Evolutionary conservation across 2,329 filamentous ascomycete species (phyloP), one percentile per base, ranked within the genome.

Genomic region (Penicillium vulpinum): DNA sequence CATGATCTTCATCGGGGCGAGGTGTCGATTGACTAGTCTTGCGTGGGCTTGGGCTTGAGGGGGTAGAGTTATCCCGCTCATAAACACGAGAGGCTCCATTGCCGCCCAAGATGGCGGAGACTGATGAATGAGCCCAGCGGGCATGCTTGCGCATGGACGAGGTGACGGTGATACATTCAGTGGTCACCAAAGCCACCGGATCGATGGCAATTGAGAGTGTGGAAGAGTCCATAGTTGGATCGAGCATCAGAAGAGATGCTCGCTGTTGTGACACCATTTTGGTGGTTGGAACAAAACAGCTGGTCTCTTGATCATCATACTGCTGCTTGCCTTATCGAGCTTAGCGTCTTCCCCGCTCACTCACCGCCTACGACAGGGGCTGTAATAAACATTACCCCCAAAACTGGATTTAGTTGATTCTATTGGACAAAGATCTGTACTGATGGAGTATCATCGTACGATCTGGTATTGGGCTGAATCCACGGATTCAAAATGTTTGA

Each of bases 121-220:
- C 94, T 5, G 92, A 97, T 13, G 92, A 96, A 74, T 97, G 92
- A 46, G 92, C 91, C 82, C 93, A 97, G 63, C 94, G 89, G 62
- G 92, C 90, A 84, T 97, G 89, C 79, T 99, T 99, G 70, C 96
- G 92, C 84, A 99, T 97, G 59, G 92, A 92, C 61, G 93, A 97
- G 15, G 94, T 97, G 78, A 99, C 93, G 44, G 92, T 93, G 72
- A 97, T 97, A 76, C 94, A 99, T 87, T 99, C 94, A 76, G 93
- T 96, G 62, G 96, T 96, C 63, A 99, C 92, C 67, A 99, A 81
- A 47, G 92, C 92, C 56, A 96, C 88, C 1, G 92, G 92, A 70
- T 96, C 91, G 64, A 96, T 89, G 41, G 92, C 91, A 61, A 96
- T 91, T 33, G 90, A 85, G 31, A 92, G 76, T 28, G 70, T 62